These are phyloP conservation scores for Aureobasidium lini DNA, from an alignment of 2,329 filamentous ascomycete species.

Conservation along the genomic window DNA sequence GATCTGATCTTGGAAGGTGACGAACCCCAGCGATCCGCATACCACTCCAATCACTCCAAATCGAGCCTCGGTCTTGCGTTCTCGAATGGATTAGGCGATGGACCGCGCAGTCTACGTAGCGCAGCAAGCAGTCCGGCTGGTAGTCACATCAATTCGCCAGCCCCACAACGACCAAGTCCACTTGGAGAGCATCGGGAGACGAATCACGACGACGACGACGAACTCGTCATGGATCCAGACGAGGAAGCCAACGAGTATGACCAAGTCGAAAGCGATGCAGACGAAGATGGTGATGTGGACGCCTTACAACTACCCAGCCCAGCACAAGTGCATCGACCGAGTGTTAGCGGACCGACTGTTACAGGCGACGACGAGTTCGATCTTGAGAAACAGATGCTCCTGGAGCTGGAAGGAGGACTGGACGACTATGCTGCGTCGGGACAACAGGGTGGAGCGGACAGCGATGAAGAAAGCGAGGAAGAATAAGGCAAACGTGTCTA, in stretches of 20 bases:
- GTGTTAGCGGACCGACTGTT: slow-evolving; percentile 17
- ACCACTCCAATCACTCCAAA: slow-evolving; percentile 18
- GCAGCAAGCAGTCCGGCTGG: slow-evolving; percentile 32
- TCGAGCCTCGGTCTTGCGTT: slow-evolving; percentile 24
- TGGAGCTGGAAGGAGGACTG: slow-evolving; percentile 31
- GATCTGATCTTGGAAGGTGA: slow-evolving; percentile 29
- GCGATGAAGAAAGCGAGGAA: slow-evolving; percentile 39
- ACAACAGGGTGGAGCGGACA: slow-evolving; percentile 17
- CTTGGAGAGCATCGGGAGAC: slow-evolving; percentile 8
- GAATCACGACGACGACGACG: slow-evolving; percentile 23
- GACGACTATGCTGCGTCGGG: slow-evolving; percentile 21
- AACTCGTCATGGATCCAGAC: slow-evolving; percentile 20
- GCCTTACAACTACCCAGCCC: slow-evolving; percentile 24
- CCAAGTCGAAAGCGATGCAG: slow-evolving; percentile 29
- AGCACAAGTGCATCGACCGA: slow-evolving; percentile 22
- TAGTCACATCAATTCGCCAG: slow-evolving; percentile 18
- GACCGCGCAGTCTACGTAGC: slow-evolving; percentile 37
- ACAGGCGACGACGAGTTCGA: slow-evolving; percentile 32
- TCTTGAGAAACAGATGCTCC: slow-evolving; percentile 36
- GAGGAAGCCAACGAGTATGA: slow-evolving; percentile 23
- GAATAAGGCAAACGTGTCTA: slow-evolving; percentile 21
- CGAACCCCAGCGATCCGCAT: slow-evolving; percentile 12
- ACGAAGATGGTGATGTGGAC: slow-evolving; percentile 29
- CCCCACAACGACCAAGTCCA: slow-evolving; percentile 13
- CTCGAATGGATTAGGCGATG: slow-evolving; percentile 26